Percentiles rank a stretch among this genome's conserved stretches.
Conservation (phyloP, 2,329 filamentous ascomycete genomes). For the Ophiocordyceps camponoti-leonardi region DNA sequence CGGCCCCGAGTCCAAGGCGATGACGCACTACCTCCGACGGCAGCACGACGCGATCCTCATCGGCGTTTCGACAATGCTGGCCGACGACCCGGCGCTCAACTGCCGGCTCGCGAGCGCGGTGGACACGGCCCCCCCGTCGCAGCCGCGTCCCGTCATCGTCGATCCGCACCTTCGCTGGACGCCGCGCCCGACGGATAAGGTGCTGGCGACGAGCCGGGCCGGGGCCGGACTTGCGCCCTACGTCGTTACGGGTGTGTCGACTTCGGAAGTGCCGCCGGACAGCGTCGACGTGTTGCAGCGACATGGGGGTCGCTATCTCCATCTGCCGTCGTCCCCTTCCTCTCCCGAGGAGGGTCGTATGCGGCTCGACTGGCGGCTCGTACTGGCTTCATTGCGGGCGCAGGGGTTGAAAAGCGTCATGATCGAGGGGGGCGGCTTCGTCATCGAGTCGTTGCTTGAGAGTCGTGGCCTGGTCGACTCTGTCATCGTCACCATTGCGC, state of each 20-base stretch:
- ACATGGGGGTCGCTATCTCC: conserved; percentile 35
- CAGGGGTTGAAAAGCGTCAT: conserved; percentile 63
- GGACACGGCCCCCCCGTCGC: conserved; percentile 12
- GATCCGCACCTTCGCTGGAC: conserved; percentile 67
- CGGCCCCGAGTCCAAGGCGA: conserved; percentile 66
- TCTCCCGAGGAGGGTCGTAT: conserved; percentile 14
- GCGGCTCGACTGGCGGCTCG: conserved; percentile 44
- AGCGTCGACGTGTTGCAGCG: conserved; percentile 24
- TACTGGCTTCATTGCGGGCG: conserved; percentile 38
- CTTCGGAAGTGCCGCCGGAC: conserved; percentile 23
- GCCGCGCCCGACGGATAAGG: conserved; percentile 39
- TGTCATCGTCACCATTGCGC: conserved; percentile 77
- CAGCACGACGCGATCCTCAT: conserved; percentile 72
- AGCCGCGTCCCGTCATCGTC: conserved; percentile 68
- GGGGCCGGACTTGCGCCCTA: conserved; percentile 58
- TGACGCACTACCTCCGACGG: conserved; percentile 82
- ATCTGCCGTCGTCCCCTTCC: conserved; percentile 11
- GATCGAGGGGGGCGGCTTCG: conserved; percentile 72
- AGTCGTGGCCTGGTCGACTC: conserved; percentile 51
- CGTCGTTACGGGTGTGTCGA: conserved; percentile 38
- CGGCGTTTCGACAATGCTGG: conserved; percentile 67
- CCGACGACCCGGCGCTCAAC: conserved; percentile 75
- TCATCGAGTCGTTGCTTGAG: conserved; percentile 70
- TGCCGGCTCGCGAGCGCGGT: conserved; percentile 48
- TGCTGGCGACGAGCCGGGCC: conserved; percentile 45